Evolutionary conservation across 345 rosid species (phyloP).

Genomic region (Diplotaxis tenuifolia): DNA sequence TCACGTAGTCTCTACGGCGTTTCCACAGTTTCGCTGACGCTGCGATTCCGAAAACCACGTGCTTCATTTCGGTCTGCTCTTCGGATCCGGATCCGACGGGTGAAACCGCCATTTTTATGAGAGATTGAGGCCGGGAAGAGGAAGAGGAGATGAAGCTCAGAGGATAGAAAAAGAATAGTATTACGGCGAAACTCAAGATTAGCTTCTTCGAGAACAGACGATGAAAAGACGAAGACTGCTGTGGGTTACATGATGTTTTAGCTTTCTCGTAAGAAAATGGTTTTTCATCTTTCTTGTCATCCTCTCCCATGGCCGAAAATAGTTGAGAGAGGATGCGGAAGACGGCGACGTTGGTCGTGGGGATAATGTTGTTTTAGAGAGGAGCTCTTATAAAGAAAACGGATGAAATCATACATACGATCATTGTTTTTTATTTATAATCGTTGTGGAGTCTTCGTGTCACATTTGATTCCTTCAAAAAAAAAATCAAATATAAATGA

Average conservation of each 20-base stretch:
- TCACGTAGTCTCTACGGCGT: conserved; percentile 58
- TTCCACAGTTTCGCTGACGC: conserved; percentile 68
- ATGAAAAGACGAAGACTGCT: background rate
- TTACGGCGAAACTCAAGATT: conserved; percentile 15
- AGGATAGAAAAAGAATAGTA: conserved; percentile 26
- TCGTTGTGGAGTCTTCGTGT: too few species aligned
- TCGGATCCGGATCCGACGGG: conserved; percentile 19
- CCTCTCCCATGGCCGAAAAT: conserved; percentile 21
- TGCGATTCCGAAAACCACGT: conserved; percentile 72
- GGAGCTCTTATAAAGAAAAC: too few species aligned
- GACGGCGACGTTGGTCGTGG: too few species aligned
- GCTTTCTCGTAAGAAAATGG: background rate
- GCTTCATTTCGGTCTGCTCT: conserved; percentile 45
- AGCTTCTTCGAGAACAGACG: background rate
- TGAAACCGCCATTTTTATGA: background rate
- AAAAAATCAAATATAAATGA: too few species aligned
- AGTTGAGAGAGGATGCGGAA: too few species aligned
- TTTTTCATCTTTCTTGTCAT: conserved; percentile 28
- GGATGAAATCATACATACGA: too few species aligned
- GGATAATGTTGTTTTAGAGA: too few species aligned
- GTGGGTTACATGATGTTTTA: conserved; percentile 20
- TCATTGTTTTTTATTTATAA: too few species aligned
- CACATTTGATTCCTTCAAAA: too few species aligned
- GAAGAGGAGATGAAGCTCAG: background rate
- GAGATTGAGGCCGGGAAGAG: conserved; percentile 13